A percentile compares a stretch with the other conserved stretches of the same genome.
phyloP scores from a whole-genome alignment of 345 rosid species.

The Pelargonium nanum region DNA sequence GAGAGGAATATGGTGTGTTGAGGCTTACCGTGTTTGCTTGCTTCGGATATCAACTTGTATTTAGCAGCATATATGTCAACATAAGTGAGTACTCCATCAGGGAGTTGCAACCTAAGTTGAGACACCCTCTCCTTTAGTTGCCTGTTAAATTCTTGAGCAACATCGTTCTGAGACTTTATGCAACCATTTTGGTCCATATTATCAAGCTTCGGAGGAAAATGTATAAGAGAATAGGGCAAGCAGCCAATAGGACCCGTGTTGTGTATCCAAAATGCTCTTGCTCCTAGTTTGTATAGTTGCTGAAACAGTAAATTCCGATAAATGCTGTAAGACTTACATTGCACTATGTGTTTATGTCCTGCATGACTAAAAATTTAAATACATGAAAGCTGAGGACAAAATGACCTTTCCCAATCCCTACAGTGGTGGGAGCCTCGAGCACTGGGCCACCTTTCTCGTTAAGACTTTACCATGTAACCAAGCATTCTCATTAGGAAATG shows the following conservation, averaged over 20 bases:
- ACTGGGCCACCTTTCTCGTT: too few relatives aligned
- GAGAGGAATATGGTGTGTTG: background rate
- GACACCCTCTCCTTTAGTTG: background rate
- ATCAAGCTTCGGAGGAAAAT: background rate
- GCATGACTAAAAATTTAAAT: background rate
- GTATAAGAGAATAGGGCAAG: constrained; percentile 6
- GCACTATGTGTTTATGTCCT: background rate
- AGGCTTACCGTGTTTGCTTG: constrained; percentile 3
- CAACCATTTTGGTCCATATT: background rate
- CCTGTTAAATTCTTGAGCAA: background rate
- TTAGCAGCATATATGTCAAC: background rate
- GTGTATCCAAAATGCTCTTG: constrained; percentile 35
- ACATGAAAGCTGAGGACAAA: too few relatives aligned
- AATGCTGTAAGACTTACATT: background rate
- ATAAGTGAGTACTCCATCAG: background rate
- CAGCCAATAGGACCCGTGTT: constrained; percentile 17
- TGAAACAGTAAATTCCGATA: background rate
- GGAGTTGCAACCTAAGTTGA: background rate
- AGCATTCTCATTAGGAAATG: too few relatives aligned
- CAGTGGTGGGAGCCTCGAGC: too few relatives aligned
- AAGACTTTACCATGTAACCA: too few relatives aligned
- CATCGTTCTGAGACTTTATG: background rate
- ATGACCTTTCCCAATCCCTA: too few relatives aligned
- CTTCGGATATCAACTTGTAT: constrained; percentile 1
- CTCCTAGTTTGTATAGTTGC: constrained; percentile 33